Conservation (phyloP, 2,329 filamentous ascomycete species). For the Fusarium sp. region DNA sequence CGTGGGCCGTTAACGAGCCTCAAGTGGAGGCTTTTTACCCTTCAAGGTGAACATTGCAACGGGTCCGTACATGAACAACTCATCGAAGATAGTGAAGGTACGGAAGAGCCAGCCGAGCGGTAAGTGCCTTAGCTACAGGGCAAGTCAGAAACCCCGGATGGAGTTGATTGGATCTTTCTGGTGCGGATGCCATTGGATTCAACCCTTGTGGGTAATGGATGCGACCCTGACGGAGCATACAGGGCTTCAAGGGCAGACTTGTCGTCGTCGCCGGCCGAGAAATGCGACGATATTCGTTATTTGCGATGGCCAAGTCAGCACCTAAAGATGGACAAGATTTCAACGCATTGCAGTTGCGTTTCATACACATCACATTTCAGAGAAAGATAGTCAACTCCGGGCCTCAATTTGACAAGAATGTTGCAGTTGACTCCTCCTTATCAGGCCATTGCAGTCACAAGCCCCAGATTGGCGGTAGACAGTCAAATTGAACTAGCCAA, state of each 20-base stretch:
- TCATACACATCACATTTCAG: constrained; percentile 19
- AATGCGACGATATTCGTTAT: neutral
- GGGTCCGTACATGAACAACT: constrained; percentile 26
- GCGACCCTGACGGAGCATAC: constrained; percentile 5
- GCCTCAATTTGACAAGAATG: constrained; percentile 22
- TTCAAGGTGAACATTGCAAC: constrained; percentile 27
- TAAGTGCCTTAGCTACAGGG: constrained; percentile 1
- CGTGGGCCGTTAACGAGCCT: constrained; percentile 41
- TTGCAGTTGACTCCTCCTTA: constrained; percentile 25
- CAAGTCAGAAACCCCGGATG: constrained; percentile 22
- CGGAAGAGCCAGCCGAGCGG: constrained; percentile 20
- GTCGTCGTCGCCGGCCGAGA: neutral
- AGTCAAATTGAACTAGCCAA: constrained; percentile 25
- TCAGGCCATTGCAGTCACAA: constrained; percentile 31
- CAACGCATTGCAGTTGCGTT: constrained; percentile 6
- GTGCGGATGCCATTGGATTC: neutral
- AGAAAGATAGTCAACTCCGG: constrained; percentile 1
- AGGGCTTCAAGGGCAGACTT: neutral
- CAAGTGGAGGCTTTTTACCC: constrained; percentile 41
- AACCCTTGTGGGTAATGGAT: constrained; percentile 17
- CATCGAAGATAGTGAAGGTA: constrained; percentile 2
- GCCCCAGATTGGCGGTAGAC: constrained; percentile 24
- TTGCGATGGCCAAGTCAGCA: neutral
- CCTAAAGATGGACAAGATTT: constrained; percentile 4
- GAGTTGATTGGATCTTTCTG: constrained; percentile 4